phyloP scores from a whole-genome alignment of 2,329 filamentous ascomycete genomes.

The Paraconiothyrium sp. region DNA sequence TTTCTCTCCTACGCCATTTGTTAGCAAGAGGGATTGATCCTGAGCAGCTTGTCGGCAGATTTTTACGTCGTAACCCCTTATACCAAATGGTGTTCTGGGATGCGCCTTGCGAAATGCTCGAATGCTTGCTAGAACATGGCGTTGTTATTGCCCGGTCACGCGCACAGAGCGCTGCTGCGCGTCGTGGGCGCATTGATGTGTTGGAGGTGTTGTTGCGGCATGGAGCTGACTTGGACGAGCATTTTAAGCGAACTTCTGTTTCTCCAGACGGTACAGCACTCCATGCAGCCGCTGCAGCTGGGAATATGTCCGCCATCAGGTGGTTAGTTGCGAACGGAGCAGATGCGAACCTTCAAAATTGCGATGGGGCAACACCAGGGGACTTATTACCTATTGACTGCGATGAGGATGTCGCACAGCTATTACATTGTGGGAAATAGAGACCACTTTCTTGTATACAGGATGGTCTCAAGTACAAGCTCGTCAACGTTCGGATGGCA shows the following conservation, averaged over 20 bases:
- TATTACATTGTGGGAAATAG: not conserved
- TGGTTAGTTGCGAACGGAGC: constrained; percentile 15
- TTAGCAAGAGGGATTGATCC: constrained; percentile 13
- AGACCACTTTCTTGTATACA: not conserved
- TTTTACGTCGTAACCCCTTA: not conserved
- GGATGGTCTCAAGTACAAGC: too few species aligned
- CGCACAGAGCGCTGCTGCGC: constrained; percentile 11
- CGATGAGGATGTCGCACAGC: not conserved
- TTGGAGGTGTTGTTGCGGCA: constrained; percentile 16
- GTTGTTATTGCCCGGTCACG: constrained; percentile 9
- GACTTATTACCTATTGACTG: not conserved
- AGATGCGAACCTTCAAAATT: constrained; percentile 4
- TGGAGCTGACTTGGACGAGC: constrained; percentile 16
- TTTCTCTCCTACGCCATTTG: constrained; percentile 12
- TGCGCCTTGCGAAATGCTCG: constrained; percentile 12
- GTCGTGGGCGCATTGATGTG: constrained; percentile 13
- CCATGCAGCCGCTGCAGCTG: constrained; percentile 11
- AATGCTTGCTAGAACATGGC: constrained; percentile 17
- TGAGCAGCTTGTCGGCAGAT: constrained; percentile 3
- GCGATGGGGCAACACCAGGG: constrained; percentile 7
- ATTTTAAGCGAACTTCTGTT: not conserved
- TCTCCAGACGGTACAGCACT: constrained; percentile 13
- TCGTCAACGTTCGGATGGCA: too few species aligned
- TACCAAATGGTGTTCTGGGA: constrained; percentile 2
- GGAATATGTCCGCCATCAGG: not conserved